Evolutionary conservation across 441 rosid species (phyloP), one percentile per base, ranked within the genome.

Genomic region (Jatropha multifida): DNA sequence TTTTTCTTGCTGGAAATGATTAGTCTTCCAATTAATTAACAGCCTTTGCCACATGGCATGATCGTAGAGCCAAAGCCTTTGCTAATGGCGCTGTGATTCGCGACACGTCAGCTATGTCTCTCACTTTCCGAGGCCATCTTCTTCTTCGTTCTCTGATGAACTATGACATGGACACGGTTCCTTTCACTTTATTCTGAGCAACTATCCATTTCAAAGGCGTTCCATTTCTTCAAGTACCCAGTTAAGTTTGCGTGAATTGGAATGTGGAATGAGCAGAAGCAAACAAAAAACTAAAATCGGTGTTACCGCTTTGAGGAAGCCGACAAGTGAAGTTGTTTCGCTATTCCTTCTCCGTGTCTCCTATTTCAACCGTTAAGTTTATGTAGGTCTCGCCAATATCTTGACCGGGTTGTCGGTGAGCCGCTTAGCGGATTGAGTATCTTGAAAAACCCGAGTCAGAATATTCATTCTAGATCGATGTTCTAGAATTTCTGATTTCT

Each of bases 271-370:
- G 32, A 15, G 18, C 48, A 9, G 20, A 74, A 65, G 40, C 52
- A 13, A 38, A 66, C 49, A 44, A 40, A 74, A 71, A 18, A 41
- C 58, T 63, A 54, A 2, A 63, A 40, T 63, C 60, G 67, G 71
- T 67, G 78, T 78, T 62, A 68, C 68, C 78, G 77, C 69, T 72
- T 82, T 63, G 73, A 56, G 78, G 20, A 74, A 74, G 71, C 79
- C 72, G 79, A 74, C 83, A 68, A 56, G 20, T 18, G 32, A 48
- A 69, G 70, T 70, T 20, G 56, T 23, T 65, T 66, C 44, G 65
- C 65, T 42, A 26, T 74, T 42, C 55, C 49, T 56, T 49, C 60
- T 65, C 42, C n/a, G 55, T 71, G 26, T 64, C 59, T 14, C 20
- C 51, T 49, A 54, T 72, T 18, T 44, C 37, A 71, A 26, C 48